Percentiles rank a stretch among this genome's conserved stretches.
Conservation (phyloP, 2,329 filamentous ascomycete genomes). For the Periglandula ipomoeae region DNA sequence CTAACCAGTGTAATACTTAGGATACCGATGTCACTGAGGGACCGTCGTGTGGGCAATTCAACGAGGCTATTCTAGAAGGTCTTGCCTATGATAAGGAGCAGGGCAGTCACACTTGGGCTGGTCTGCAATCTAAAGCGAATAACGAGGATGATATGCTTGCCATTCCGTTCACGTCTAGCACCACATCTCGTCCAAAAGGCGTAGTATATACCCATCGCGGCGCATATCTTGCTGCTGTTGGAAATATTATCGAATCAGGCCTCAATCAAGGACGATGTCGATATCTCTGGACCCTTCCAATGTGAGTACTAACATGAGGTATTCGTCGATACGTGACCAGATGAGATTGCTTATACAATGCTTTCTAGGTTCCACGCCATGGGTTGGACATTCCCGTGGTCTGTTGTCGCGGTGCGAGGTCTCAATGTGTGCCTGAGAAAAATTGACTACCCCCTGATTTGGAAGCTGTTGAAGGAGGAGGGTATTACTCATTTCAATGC, state of each 20-base stretch:
- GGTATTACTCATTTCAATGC: constrained; percentile 91
- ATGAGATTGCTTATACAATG: background rate
- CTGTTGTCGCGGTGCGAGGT: constrained; percentile 85
- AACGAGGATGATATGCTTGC: constrained; percentile 78
- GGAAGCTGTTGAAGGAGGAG: constrained; percentile 79
- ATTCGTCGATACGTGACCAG: constrained; percentile 27
- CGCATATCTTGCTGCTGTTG: constrained; percentile 74
- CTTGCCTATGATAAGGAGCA: constrained; percentile 58
- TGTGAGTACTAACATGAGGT: constrained; percentile 42
- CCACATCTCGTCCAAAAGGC: constrained; percentile 84
- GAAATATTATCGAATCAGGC: constrained; percentile 80
- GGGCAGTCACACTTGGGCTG: constrained; percentile 66
- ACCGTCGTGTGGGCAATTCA: constrained; percentile 68
- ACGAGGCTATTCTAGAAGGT: constrained; percentile 75
- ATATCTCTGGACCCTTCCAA: constrained; percentile 86
- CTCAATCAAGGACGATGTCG: constrained; percentile 68
- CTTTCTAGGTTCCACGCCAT: constrained; percentile 51
- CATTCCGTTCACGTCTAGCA: constrained; percentile 89
- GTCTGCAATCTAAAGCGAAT: constrained; percentile 57
- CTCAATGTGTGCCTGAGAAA: constrained; percentile 92
- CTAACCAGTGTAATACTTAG: too few species aligned
- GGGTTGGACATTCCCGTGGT: constrained; percentile 88
- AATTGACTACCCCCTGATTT: constrained; percentile 90
- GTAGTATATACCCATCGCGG: constrained; percentile 88
- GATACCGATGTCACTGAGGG: constrained; percentile 75